phyloP scores from a whole-genome alignment of 768 basidiomycete genomes.

The Pleurotus giganteus region DNA sequence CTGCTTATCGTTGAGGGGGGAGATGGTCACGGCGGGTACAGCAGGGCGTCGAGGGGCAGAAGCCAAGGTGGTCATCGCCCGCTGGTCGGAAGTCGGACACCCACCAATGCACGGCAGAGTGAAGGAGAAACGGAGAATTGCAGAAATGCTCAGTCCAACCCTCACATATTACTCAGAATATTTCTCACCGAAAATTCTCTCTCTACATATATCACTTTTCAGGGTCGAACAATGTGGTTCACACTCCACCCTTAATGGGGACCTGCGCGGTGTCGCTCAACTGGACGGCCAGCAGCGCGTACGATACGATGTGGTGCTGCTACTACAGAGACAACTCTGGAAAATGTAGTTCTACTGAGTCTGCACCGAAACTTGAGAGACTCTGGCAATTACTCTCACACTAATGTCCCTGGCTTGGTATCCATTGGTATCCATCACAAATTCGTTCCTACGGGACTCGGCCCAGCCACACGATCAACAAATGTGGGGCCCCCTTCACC shows the following conservation, averaged over 20 bases:
- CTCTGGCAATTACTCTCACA: too few relatives aligned
- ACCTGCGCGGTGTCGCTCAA: too few relatives aligned
- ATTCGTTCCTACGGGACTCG: too few relatives aligned
- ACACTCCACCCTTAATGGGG: neutral
- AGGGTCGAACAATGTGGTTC: neutral
- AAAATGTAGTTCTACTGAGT: neutral
- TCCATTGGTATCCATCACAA: too few relatives aligned
- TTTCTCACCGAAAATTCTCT: constrained; percentile 3
- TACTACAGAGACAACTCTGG: too few relatives aligned
- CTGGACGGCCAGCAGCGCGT: neutral
- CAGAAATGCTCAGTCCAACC: neutral
- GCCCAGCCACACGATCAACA: too few relatives aligned
- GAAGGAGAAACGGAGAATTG: neutral
- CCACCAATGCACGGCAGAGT: neutral
- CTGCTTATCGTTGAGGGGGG: constrained; percentile 37
- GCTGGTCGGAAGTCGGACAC: neutral
- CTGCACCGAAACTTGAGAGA: too few relatives aligned
- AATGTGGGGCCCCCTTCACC: too few relatives aligned
- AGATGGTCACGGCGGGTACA: constrained; percentile 32
- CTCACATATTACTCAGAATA: neutral
- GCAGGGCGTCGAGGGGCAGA: constrained; percentile 26
- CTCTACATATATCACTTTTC: neutral
- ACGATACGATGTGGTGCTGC: too few relatives aligned
- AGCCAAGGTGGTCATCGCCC: constrained; percentile 17
- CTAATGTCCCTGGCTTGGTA: neutral